A percentile compares a stretch with the other conserved stretches of the same genome.
Conservation (phyloP, 768 basidiomycete species). For the Lactarius trivialis region DNA sequence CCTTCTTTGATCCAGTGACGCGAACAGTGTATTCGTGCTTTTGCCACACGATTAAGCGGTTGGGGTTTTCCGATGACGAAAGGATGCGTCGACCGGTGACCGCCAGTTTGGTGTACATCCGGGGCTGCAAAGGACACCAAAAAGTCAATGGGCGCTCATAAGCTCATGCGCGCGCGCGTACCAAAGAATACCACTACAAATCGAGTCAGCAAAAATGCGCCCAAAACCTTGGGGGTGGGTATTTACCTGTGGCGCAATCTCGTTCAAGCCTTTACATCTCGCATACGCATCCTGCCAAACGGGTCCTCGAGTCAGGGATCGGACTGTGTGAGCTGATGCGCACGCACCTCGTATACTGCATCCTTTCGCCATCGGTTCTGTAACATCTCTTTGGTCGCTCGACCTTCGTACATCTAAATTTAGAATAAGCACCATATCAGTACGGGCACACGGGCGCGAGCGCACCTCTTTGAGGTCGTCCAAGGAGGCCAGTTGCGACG, state of each 20-base stretch:
- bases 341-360: conserved; percentile 54
- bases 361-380: conserved; percentile 47
- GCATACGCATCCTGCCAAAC: conserved; percentile 2
- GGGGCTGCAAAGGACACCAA: conserved; percentile 37
- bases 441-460: too few relatives aligned
- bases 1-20: conserved; percentile 46
- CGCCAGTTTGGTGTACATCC: conserved; percentile 45
- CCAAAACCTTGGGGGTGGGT: background rate
- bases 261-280: conserved; percentile 23
- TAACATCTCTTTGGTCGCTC: conserved; percentile 48
- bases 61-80: conserved; percentile 51
- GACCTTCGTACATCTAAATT: conserved; percentile 43
- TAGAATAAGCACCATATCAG: background rate
- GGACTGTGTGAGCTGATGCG: conserved; percentile 23
- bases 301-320: conserved; percentile 40
- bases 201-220: background rate
- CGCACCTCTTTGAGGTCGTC: conserved; percentile 47
- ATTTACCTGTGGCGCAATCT: conserved; percentile 25
- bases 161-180: conserved; percentile 30
- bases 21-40: conserved; percentile 56
- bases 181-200: conserved; percentile 47
- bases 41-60: conserved; percentile 54
- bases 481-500: conserved; percentile 40
- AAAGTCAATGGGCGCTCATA: background rate
- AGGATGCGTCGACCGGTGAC: conserved; percentile 48